These are phyloP conservation scores for Neopestalotiopsis rosae DNA, from an alignment of 2,329 filamentous ascomycete genomes.

Conservation along the genomic window DNA sequence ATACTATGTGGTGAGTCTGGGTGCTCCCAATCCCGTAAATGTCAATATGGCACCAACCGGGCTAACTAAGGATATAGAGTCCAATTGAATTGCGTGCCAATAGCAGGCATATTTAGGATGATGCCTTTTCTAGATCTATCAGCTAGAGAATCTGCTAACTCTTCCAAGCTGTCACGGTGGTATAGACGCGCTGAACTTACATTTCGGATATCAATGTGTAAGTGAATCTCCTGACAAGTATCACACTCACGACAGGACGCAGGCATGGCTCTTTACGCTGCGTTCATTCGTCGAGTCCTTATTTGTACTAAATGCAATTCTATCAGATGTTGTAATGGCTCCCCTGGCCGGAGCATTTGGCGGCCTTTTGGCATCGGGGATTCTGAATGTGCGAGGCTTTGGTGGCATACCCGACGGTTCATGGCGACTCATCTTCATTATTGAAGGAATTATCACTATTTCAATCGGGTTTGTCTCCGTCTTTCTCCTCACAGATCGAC, in stretches of 20 bases:
- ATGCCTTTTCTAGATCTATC: background rate
- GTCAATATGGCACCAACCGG: background rate
- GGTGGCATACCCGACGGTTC: slow-evolving; percentile 31
- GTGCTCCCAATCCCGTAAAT: background rate
- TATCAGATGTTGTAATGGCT: slow-evolving; percentile 68
- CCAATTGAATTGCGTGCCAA: background rate
- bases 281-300: too few species aligned
- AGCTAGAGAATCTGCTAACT: background rate
- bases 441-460: slow-evolving; percentile 56
- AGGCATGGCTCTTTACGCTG: too few species aligned
- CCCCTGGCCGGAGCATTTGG: slow-evolving; percentile 75
- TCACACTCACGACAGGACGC: background rate
- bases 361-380: slow-evolving; percentile 68
- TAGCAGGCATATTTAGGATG: background rate
- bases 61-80: background rate
- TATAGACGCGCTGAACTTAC: slow-evolving; percentile 71
- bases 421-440: slow-evolving; percentile 37
- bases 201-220: slow-evolving; percentile 69
- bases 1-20: slow-evolving; percentile 56
- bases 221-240: background rate
- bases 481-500: slow-evolving; percentile 70
- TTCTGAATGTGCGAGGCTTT: slow-evolving; percentile 65
- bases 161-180: slow-evolving; percentile 62
- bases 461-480: slow-evolving; percentile 64
- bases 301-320: slow-evolving; percentile 31